These are phyloP conservation scores for Furcasterigmium sp. DNA, from an alignment of 2,329 filamentous ascomycete genomes.

Conservation along the genomic window DNA sequence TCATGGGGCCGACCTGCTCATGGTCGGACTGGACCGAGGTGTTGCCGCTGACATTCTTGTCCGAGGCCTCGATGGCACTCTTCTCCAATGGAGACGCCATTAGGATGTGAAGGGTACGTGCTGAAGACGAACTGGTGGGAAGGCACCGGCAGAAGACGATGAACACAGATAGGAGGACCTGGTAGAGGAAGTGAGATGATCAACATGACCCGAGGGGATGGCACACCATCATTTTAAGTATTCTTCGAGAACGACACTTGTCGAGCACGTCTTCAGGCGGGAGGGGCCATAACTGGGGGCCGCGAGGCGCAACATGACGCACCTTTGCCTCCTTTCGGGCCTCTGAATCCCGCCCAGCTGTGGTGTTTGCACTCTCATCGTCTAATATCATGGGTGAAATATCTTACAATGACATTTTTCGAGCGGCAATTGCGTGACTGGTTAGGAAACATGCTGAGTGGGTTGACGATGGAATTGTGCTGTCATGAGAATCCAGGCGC, in stretches of 20 bases:
- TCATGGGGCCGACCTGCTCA: slow-evolving; percentile 4
- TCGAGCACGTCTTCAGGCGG: not conserved
- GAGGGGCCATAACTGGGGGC: not conserved
- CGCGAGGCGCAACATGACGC: not conserved
- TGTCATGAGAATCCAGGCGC: not conserved
- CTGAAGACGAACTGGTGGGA: too few relatives aligned
- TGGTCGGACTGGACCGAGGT: slow-evolving; percentile 10
- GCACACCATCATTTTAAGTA: not conserved
- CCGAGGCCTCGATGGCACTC: slow-evolving; percentile 5
- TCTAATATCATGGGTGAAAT: not conserved
- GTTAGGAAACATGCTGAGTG: not conserved
- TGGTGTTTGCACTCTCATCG: not conserved
- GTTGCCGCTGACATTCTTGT: slow-evolving; percentile 11
- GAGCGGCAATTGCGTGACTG: not conserved
- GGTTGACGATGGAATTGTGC: not conserved
- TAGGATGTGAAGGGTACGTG: too few relatives aligned
- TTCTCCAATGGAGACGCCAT: slow-evolving; percentile 4
- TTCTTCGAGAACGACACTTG: not conserved
- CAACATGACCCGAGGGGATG: not conserved
- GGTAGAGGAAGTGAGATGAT: not conserved
- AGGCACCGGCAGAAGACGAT: too few relatives aligned
- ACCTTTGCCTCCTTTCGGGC: not conserved
- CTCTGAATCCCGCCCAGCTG: not conserved
- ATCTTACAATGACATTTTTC: not conserved
- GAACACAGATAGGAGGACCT: too few relatives aligned